Conservation (phyloP, 352 stramenopile species). For the Globisporangium barbulae region DNA sequence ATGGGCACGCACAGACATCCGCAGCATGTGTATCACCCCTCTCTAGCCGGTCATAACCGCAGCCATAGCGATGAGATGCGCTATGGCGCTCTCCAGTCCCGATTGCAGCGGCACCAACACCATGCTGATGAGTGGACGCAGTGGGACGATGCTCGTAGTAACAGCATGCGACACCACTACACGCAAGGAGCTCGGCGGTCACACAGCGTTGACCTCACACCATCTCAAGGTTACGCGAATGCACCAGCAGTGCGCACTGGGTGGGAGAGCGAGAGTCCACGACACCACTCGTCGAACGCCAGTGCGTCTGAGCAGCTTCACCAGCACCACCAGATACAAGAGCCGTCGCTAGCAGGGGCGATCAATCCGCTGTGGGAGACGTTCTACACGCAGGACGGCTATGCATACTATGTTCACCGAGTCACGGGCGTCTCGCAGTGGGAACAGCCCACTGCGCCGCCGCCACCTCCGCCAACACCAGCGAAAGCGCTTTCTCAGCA, state of each 20-base stretch:
- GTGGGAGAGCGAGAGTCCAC: slow-evolving; percentile 1
- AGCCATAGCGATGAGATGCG: slow-evolving; percentile 16
- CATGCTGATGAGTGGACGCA: not conserved
- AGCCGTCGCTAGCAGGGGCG: not conserved
- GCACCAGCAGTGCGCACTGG: not conserved
- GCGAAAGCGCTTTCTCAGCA: not conserved
- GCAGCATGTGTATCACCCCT: not conserved
- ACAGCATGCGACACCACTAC: not conserved
- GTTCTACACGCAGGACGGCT: slow-evolving; percentile 68
- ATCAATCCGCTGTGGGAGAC: slow-evolving; percentile 46
- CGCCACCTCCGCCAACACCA: slow-evolving; percentile 1
- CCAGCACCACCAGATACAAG: not conserved
- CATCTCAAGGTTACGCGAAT: not conserved
- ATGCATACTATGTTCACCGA: slow-evolving; percentile 78
- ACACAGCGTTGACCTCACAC: slow-evolving; percentile 8
- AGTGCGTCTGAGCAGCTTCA: not conserved
- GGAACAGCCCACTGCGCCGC: slow-evolving; percentile 41
- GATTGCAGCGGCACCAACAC: not conserved
- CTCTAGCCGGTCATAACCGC: not conserved
- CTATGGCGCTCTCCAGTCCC: not conserved
- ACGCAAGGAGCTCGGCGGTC: not conserved
- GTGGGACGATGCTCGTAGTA: not conserved
- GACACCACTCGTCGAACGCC: not conserved
- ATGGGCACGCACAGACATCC: not conserved
- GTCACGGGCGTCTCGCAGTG: slow-evolving; percentile 68